A percentile compares a stretch with the other conserved stretches of the same genome.
Conservation (phyloP, 2,329 filamentous ascomycete species). For the Xylaria sp. region DNA sequence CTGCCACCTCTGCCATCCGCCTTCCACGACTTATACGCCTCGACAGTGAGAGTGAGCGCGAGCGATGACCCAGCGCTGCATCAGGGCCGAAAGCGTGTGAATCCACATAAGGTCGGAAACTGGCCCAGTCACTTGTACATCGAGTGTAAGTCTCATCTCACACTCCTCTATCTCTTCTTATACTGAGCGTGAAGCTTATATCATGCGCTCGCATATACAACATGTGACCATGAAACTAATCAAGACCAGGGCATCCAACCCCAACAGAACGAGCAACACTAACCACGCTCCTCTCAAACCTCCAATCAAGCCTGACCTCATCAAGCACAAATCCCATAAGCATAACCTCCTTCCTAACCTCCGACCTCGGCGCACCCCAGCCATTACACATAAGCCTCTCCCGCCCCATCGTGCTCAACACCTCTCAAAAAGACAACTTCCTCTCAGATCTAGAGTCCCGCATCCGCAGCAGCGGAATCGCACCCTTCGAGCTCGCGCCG, state of each 20-base stretch:
- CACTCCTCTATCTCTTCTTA: not conserved
- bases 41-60: conserved; percentile 78
- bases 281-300: conserved; percentile 52
- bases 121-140: conserved; percentile 95
- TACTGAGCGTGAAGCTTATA: not conserved
- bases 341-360: conserved; percentile 76
- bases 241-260: conserved; percentile 43
- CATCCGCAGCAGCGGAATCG: conserved; percentile 51
- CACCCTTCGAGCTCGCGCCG: conserved; percentile 54
- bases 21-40: conserved; percentile 92
- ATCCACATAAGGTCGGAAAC: conserved; percentile 85
- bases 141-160: conserved; percentile 74
- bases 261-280: conserved; percentile 59
- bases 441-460: conserved; percentile 60
- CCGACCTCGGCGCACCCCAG: conserved; percentile 78
- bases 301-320: conserved; percentile 49
- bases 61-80: conserved; percentile 86
- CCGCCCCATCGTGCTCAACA: conserved; percentile 77
- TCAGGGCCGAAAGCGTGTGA: conserved; percentile 81
- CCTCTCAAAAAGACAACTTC: conserved; percentile 77
- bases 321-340: conserved; percentile 45
- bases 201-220: no score
- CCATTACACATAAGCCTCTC: conserved; percentile 94
- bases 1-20: conserved; percentile 76
- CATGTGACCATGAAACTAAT: conserved; percentile 22